Evolutionary conservation across 2,329 filamentous ascomycete species (phyloP), one percentile per base, ranked within the genome.

Genomic region (Neonectria neomacrospora): DNA sequence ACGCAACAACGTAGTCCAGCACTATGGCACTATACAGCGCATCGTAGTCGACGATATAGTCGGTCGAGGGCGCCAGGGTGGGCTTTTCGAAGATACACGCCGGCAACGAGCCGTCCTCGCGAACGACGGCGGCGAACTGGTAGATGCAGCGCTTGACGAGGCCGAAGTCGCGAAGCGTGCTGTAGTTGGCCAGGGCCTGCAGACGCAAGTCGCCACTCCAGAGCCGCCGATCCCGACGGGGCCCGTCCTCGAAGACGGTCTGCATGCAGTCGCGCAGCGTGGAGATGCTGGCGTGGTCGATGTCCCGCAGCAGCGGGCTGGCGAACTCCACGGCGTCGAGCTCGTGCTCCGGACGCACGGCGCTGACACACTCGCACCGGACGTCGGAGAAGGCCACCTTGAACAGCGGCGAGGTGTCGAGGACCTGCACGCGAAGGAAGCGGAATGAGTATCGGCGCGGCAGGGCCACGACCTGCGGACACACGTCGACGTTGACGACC

Each of bases 241-340:
- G 77, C 2, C 77, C 77, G 30, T 79, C 77, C 59, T 79, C 77
- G 57, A 78, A 79, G 16, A 79, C 77, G 12, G 77, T 77, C 58
- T 78, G 77, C 77, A 79, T 78, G 59, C 77, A 79, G 57, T 78
- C 73, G n/a, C 77, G 64, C 2, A 79, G 68, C 7, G 77, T 79
- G 30, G 74, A 66, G 44, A 75, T 68, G 54, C 73, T 74, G 58
- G 74, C 71, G 11, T 69, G 66, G 60, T 79, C 77, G 23, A 78
- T 73, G 20, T 63, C 58, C 14, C 55, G 44, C 2, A 78, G 69
- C 22, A 75, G 59, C 2, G 56, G 14, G 48, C 72, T 66, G 4
- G 61, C 32, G 26, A 73, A 69, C 2, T 45, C 37, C 32, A 64
- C 54, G 9, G 54, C 55, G 7, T 69, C 69, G 14, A 75, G 44